Percentiles rank a stretch among this genome's conserved stretches.
Conservation (phyloP, 2,329 filamentous ascomycete genomes). For the Alternaria sp. region DNA sequence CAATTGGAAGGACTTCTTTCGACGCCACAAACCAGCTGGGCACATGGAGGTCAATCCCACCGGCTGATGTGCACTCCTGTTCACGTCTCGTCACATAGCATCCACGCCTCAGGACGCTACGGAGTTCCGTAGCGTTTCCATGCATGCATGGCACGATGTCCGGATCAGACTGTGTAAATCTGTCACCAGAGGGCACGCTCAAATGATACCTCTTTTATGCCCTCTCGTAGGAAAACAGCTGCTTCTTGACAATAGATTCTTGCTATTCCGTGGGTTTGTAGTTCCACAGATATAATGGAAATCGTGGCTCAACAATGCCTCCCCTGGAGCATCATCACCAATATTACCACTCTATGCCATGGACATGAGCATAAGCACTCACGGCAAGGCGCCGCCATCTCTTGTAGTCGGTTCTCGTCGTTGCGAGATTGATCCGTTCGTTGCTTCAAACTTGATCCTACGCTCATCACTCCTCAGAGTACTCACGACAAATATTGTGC, state of each 20-base stretch:
- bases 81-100: not conserved
- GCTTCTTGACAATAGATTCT: not conserved
- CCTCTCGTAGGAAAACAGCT: not conserved
- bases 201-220: not conserved
- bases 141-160: not conserved
- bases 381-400: not conserved
- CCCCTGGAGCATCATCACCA: not conserved
- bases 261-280: not conserved
- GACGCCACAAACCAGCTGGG: not conserved
- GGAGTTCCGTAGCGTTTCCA: not conserved
- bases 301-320: not conserved
- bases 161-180: not conserved
- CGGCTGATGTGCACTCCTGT: not conserved
- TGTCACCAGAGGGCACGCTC: not conserved
- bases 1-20: not conserved
- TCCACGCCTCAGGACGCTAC: not conserved
- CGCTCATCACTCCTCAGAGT: not conserved
- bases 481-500: not conserved
- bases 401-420: not conserved
- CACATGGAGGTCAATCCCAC: not conserved
- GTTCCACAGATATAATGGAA: not conserved
- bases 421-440: not conserved
- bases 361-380: not conserved
- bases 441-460: not conserved
- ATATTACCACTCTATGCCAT: not conserved